Base-by-base conservation (phyloP, 345 rosid genomes). In the Brassica rapa region DNA sequence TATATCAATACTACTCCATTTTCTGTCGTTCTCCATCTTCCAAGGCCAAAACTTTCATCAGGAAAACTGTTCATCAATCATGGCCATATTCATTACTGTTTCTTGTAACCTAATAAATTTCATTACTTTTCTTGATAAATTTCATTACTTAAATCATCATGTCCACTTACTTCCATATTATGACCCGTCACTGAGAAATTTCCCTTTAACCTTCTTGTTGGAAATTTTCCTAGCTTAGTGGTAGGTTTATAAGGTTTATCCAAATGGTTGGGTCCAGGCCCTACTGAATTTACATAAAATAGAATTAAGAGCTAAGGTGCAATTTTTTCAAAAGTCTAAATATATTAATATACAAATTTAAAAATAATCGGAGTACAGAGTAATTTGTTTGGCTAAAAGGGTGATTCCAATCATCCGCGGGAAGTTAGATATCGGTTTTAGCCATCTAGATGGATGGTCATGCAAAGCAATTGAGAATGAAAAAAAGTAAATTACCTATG, bases 21-120 rank as follows among this genome's bases (percentile, higher is more conserved):
- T 70, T 14, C 30, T 59, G 75, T 37, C 35, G 46, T 23, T 67
- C n/a, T 71, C 55, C 66, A 71, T 59, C 75, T 71, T 35, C 59
- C 75, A 61, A 71, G 23, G 67, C 57, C 67, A 59, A 32, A 72
- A 39, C 61, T 19, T 62, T 29, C 61, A 30, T 19, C 14, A 29
- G 62, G 9, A 73, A 71, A 72, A 27, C 30, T 62, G 41, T 73
- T 33, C 69, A 25, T 25, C 27, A 25, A 25, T 25, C 27, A 27
- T 10, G 14, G 30, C 68, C 66, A 29, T 63, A 39, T 35, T 63
- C 8, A 64, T 16, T 33, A 15, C 12, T 33, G 5, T 62, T 64
- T 62, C 5, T 29, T n/a, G 39, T 62, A 3, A 14, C 16, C 23
- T 62, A 30, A 33, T 63, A 32, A 63, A 21, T 39, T 21, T 66